These are phyloP conservation scores for Plasmodium berghei DNA, from an alignment of 169 alveolate species.

Conservation along the genomic window DNA sequence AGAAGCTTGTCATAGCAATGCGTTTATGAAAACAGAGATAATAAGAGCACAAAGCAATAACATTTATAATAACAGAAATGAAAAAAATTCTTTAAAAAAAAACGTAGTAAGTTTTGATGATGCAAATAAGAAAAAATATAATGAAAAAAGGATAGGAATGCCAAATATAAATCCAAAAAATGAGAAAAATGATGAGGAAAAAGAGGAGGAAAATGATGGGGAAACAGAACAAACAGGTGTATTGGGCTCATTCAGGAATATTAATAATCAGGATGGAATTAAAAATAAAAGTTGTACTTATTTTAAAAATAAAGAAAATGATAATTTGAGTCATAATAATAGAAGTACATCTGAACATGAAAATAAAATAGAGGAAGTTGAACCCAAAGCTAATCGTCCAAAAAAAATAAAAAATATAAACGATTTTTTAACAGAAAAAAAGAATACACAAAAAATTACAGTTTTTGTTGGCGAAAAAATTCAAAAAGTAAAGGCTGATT, in stretches of 20 bases:
- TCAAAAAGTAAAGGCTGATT: slow-evolving; percentile 66
- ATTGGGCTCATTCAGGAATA: not conserved
- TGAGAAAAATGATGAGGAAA: no score
- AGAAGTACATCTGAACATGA: not conserved
- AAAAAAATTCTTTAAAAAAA: no score
- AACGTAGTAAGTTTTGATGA: no score
- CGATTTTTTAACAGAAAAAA: slow-evolving; percentile 38
- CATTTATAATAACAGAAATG: no score
- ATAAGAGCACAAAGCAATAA: no score
- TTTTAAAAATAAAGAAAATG: not conserved
- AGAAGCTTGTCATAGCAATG: no score
- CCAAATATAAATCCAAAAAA: no score
- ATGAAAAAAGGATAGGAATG: no score
- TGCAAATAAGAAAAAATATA: no score
- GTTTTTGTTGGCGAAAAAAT: slow-evolving; percentile 71
- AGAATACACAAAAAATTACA: slow-evolving; percentile 20
- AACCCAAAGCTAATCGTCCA: not conserved
- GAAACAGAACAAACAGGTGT: no score
- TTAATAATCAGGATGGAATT: not conserved
- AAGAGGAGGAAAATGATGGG: no score
- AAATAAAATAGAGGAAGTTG: not conserved
- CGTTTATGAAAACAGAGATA: no score
- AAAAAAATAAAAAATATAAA: slow-evolving; percentile 37
- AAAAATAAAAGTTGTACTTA: not conserved
- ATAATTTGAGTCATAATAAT: not conserved